Base-by-base conservation (phyloP, 2,329 filamentous ascomycete genomes). In the Colletotrichum somersetense region DNA sequence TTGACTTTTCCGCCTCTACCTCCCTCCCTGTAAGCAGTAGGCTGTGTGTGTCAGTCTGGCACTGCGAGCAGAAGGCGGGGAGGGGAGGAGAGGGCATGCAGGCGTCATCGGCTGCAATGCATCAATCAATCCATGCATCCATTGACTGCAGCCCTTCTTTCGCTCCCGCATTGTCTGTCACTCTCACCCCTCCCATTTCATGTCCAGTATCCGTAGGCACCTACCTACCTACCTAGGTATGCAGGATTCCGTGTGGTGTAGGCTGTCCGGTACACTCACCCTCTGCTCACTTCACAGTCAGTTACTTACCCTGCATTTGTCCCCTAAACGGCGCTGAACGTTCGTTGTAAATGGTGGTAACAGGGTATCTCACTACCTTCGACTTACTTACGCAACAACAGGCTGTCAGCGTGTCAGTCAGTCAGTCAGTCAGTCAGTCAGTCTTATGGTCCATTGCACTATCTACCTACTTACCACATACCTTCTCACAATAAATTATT, bases 71-170 rank as follows among this genome's bases (percentile, higher is more conserved):
- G 35, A 64, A 35, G 42, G 52, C 18, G 40, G 59, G 46, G 23
- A 8, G 44, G 44, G 57, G 67, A 53, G 67, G 62, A 3, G 26
- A 30, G 30, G 35, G 35, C 35, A 57, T 40, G 56, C 33, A 42
- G 48, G 67, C 67, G 57, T 67, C 67, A 71, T 71, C 67, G 63
- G 63, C 56, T 71, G 67, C 56, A 62, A 44, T 62, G 64, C 64
- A 71, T 67, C 20, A 8, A 48, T 46, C 20, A 26, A 26, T 26
- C 26, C 26, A 26, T 26, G 26, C 26, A 26, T 26, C 26, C 30
- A 30, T 5, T 30, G 63, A 71, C 67, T 40, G 52, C 55, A 59
- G 48, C 26, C 30, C 53, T 38, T 56, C 38, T 20, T 38, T 40
- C 38, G 38, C 23, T 18, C 40, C 50, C 46, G 46, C 64, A 52